Evolutionary conservation across 441 rosid genomes (phyloP).

Genomic region (California macrophylla): DNA sequence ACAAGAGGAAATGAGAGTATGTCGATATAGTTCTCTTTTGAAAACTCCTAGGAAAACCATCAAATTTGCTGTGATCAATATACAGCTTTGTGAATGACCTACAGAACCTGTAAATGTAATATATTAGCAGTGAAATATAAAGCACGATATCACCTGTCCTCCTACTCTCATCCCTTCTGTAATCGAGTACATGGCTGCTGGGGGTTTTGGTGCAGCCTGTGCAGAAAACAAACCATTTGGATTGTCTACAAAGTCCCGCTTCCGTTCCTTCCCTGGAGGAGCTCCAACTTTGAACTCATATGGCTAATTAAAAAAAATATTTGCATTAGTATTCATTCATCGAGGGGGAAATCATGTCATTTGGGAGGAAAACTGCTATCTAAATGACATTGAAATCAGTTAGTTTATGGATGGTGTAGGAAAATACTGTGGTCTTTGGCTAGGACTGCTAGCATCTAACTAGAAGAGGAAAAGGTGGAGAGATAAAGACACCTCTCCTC

Average conservation of each 20-base stretch:
- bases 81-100: background rate
- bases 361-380: background rate
- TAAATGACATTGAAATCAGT: background rate
- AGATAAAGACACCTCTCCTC: background rate
- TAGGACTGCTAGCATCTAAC: background rate
- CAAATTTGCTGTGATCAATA: background rate
- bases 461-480: background rate
- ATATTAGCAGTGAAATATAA: background rate
- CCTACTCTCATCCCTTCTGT: conserved; percentile 87
- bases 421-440: background rate
- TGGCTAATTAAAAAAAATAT: conserved; percentile 33
- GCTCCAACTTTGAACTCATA: conserved; percentile 82
- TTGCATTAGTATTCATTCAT: conserved; percentile 7
- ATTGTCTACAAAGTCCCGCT: conserved; percentile 70
- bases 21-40: background rate
- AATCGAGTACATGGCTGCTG: conserved; percentile 69
- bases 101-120: background rate
- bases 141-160: conserved; percentile 54
- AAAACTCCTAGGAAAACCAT: background rate
- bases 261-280: conserved; percentile 74
- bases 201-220: conserved; percentile 93
- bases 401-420: background rate
- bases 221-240: conserved; percentile 92
- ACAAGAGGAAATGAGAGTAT: background rate
- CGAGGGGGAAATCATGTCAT: background rate